These are phyloP conservation scores for Kwoniella heveanensis DNA, from an alignment of 768 basidiomycete species.

Conservation along the genomic window DNA sequence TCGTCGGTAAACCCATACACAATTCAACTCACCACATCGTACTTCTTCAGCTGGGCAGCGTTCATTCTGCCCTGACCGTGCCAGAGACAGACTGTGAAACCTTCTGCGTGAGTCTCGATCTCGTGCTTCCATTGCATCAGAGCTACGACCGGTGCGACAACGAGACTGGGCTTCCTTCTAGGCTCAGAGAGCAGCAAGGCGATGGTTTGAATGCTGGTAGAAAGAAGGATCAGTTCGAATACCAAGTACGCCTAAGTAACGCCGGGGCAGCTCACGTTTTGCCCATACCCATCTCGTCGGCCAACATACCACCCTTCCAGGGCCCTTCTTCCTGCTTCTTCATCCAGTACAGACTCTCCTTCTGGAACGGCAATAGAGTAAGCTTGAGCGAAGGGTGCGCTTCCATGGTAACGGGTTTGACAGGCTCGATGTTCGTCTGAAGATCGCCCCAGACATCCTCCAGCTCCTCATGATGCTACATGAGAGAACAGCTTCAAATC, in stretches of 20 bases:
- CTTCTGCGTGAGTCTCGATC: constrained; percentile 79
- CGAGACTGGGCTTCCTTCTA: constrained; percentile 76
- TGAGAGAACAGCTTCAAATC: constrained; percentile 27
- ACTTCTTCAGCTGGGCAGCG: constrained; percentile 73
- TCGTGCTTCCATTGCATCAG: constrained; percentile 90
- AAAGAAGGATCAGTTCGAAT: not conserved
- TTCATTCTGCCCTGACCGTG: constrained; percentile 77
- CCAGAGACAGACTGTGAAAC: constrained; percentile 84
- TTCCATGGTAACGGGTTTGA: constrained; percentile 68
- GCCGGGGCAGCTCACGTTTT: constrained; percentile 51
- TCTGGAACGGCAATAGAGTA: constrained; percentile 88
- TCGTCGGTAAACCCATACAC: not conserved
- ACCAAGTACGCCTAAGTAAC: constrained; percentile 71
- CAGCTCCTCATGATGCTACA: constrained; percentile 76
- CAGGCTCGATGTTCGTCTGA: constrained; percentile 64
- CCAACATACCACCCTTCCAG: constrained; percentile 91
- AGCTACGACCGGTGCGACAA: constrained; percentile 71
- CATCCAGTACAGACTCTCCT: constrained; percentile 96
- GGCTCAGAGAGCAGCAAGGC: constrained; percentile 77
- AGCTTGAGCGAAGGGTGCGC: constrained; percentile 84
- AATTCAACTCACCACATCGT: constrained; percentile 69
- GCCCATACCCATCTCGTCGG: constrained; percentile 68
- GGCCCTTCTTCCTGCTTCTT: constrained; percentile 80
- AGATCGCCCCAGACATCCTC: constrained; percentile 85
- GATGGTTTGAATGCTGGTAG: constrained; percentile 86